Evolutionary conservation across 768 basidiomycete genomes (phyloP).

Genomic region (button mushroom (Agaricus bisporus)): DNA sequence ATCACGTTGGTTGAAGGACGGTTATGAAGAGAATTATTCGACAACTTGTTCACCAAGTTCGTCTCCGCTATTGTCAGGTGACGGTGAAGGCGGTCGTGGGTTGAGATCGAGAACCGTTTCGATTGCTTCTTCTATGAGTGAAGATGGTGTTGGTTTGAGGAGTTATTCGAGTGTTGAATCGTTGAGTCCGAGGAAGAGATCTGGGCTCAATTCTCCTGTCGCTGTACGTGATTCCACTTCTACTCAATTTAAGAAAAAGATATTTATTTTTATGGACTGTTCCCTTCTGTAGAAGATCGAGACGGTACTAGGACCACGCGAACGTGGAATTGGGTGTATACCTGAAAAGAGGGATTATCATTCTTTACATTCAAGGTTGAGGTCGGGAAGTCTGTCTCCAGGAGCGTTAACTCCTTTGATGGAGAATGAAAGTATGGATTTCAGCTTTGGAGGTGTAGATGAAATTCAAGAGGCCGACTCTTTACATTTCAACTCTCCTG

Average conservation of each 20-base stretch:
- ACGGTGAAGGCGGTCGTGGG: too few species aligned
- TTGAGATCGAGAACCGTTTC: too few species aligned
- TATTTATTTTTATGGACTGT: background rate
- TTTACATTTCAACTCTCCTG: too few species aligned
- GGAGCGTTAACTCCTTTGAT: background rate
- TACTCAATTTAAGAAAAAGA: background rate
- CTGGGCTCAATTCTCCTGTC: background rate
- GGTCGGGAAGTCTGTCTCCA: background rate
- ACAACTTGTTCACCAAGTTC: slow-evolving; percentile 1
- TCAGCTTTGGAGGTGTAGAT: background rate
- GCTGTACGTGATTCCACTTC: background rate
- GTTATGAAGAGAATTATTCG: slow-evolving; percentile 2
- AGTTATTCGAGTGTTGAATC: background rate
- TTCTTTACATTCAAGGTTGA: background rate
- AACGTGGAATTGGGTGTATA: background rate
- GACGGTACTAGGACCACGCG: background rate
- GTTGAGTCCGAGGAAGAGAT: background rate
- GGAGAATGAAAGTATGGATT: background rate
- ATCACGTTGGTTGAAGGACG: background rate
- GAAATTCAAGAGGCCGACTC: background rate
- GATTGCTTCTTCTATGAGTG: background rate
- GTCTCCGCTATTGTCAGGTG: background rate
- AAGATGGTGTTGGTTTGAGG: background rate
- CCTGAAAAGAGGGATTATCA: slow-evolving; percentile 1
- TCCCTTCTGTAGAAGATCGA: background rate